A percentile compares a stretch with the other conserved stretches of the same genome.
Evolutionary conservation across 495 filamentous ascomycete species (phyloP).

Genomic region (Penicillium coffeae): DNA sequence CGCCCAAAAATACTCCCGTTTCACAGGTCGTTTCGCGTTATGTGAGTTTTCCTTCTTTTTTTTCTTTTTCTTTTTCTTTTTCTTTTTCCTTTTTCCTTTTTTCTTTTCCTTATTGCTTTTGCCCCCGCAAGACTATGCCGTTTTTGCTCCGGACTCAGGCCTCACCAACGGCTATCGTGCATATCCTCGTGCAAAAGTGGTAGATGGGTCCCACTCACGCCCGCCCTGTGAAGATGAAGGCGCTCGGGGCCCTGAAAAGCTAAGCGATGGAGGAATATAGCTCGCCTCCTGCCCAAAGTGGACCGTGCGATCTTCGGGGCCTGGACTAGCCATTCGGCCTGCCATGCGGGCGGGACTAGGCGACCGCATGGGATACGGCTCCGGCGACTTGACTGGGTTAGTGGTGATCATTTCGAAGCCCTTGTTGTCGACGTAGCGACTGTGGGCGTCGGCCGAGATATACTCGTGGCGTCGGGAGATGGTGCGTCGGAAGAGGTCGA

Average conservation of each 20-base stretch:
- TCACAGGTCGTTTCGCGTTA: not conserved
- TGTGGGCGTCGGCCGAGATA: constrained; percentile 77
- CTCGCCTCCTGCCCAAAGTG: constrained; percentile 50
- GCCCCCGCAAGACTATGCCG: not conserved
- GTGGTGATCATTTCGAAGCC: constrained; percentile 81
- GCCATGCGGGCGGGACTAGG: constrained; percentile 31
- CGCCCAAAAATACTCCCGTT: not conserved
- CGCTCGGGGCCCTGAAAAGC: constrained; percentile 56
- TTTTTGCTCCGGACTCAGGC: not conserved
- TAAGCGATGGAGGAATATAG: constrained; percentile 54
- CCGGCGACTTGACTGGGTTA: constrained; percentile 37
- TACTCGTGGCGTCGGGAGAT: constrained; percentile 62
- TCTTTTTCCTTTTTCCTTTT: not conserved
- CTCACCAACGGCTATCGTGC: constrained; percentile 12
- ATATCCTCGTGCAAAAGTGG: constrained; percentile 34
- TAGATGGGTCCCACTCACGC: constrained; percentile 38
- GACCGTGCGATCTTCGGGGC: constrained; percentile 31
- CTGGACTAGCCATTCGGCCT: constrained; percentile 19
- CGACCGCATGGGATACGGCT: constrained; percentile 35
- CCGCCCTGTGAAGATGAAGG: constrained; percentile 31
- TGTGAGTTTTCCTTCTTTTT: not conserved
- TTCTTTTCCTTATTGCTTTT: not conserved
- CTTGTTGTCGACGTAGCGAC: constrained; percentile 58
- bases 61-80: not conserved
- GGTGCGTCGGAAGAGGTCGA: constrained; percentile 53